Evolutionary conservation across 345 rosid species (phyloP), one percentile per base, ranked within the genome.

Genomic region (Murraya koenigii): DNA sequence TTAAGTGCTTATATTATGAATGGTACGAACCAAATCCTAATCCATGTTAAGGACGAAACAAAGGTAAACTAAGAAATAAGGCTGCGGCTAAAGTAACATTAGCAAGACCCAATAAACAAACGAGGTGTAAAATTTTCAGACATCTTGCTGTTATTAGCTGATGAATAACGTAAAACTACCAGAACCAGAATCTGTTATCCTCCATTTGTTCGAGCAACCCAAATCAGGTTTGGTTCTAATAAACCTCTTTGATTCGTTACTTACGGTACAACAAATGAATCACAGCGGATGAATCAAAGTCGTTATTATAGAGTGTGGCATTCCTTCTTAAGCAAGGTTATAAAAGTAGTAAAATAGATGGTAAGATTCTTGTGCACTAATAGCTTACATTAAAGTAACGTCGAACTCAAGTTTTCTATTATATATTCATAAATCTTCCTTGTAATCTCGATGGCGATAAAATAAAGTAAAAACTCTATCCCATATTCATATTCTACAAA

Each of bases 381-480:
- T 68, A 33, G 26, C 38, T 35, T 65, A 55, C 56, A n/a, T 76
- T 66, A 68, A 81, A 81, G 83, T 64, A 77, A 74, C 86, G 83
- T 83, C 23, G 81, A 79, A 74, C 69, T 74, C 64, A 83, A 79
- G 80, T 75, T 72, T 80, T 55, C 76, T 52, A 17, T 0, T 0
- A 17, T 52, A 13, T 72, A 54, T 20, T 52, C 36, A 28, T 26
- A 75, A 75, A 30, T 30, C 47, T 19, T 73, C 69, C 55, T 59
- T 49, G 33, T 23, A 32, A 52, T 65, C 30, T 69, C 14, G 28
- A 44, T 41, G 36, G 41, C 54, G 13, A 9, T 6, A 7, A 30
- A 64, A 47, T 44, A 63, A 30, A 30, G 30, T n/a, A 75, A 23
- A 15, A 39, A 32, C 6, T 4, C 35, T 19, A 41, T 9, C 65